Conservation (phyloP, 768 basidiomycete genomes). For the Leccinum variicolor region DNA sequence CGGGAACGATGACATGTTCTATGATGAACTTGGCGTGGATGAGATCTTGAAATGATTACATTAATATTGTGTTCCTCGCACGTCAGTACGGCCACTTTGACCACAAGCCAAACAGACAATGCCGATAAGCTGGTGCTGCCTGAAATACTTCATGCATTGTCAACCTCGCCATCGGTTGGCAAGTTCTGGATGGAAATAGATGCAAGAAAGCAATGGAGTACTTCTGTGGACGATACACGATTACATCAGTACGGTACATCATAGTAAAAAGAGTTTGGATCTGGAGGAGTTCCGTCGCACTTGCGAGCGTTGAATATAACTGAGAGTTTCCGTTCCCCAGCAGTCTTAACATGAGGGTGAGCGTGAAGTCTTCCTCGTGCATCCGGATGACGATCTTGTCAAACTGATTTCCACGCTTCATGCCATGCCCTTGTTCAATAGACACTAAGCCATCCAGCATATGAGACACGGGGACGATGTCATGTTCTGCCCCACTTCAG, state of each 20-base stretch:
- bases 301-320: not conserved
- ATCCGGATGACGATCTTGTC: conserved; percentile 72
- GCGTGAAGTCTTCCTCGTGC: conserved; percentile 16
- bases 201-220: not conserved
- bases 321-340: not conserved
- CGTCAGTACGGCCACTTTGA: conserved; percentile 10
- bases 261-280: not conserved
- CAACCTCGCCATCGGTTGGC: conserved; percentile 55
- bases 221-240: not conserved
- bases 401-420: conserved; percentile 60
- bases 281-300: not conserved
- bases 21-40: conserved; percentile 70
- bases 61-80: conserved; percentile 48
- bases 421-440: conserved; percentile 65
- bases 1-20: conserved; percentile 63
- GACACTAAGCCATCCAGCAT: conserved; percentile 61
- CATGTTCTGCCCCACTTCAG: conserved; percentile 42
- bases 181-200: conserved; percentile 47
- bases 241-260: not conserved
- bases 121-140: conserved; percentile 70
- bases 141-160: conserved; percentile 78
- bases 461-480: conserved; percentile 67
- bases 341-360: not conserved
- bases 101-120: not conserved
- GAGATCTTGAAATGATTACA: conserved; percentile 79